Conservation (phyloP, 2,329 filamentous ascomycete genomes). For the Sporothrix schenckii region DNA sequence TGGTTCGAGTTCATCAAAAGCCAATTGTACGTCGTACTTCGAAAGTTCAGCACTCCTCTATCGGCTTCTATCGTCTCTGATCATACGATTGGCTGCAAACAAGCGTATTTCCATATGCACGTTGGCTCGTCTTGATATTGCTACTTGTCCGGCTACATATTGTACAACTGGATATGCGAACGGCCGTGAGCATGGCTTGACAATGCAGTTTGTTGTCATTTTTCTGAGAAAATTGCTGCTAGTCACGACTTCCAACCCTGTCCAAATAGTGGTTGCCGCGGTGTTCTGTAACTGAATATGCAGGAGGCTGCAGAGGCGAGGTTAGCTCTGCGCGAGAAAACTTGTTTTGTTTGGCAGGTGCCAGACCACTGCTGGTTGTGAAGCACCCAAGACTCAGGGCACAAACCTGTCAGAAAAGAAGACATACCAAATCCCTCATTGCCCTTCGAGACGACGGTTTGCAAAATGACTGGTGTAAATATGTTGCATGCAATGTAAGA, state of each 20-base stretch:
- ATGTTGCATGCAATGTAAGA: too few species aligned
- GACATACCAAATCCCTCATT: too few species aligned
- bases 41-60: too few species aligned
- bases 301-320: conserved; percentile 18
- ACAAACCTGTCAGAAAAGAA: too few species aligned
- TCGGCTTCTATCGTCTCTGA: too few species aligned
- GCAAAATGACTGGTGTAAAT: too few species aligned
- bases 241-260: conserved; percentile 13
- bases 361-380: conserved; percentile 7
- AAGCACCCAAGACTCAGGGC: neutral
- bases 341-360: conserved; percentile 25
- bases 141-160: neutral
- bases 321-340: conserved; percentile 4
- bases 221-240: neutral
- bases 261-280: conserved; percentile 5
- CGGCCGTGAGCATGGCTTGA: conserved; percentile 6
- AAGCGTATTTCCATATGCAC: too few species aligned
- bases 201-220: neutral
- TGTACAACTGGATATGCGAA: conserved; percentile 19
- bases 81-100: too few species aligned
- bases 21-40: too few species aligned
- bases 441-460: too few species aligned
- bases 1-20: too few species aligned
- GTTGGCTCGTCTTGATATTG: neutral
- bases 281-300: conserved; percentile 15